Conservation (phyloP, 805 yeast genomes). For the Hanseniaspora guilliermondii region DNA sequence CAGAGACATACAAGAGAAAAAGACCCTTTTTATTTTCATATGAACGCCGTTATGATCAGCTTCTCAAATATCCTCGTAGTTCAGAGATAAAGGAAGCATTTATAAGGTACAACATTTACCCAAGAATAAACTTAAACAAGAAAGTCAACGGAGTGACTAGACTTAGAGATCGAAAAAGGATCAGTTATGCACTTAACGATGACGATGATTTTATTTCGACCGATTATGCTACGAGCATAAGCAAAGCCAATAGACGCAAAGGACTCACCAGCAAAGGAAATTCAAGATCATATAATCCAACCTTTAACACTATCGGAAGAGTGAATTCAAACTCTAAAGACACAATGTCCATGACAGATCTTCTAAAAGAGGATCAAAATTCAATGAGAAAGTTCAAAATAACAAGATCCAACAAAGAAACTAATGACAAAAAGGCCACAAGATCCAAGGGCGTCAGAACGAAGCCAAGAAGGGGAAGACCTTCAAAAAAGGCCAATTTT, state of each 20-base stretch:
- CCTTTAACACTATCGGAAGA: background rate
- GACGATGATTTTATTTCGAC: background rate
- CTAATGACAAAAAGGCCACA: background rate
- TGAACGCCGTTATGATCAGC: background rate
- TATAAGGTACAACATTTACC: background rate
- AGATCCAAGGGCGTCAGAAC: background rate
- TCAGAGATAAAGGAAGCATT: conserved; percentile 1
- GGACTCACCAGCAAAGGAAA: background rate
- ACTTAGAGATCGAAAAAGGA: background rate
- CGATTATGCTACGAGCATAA: background rate
- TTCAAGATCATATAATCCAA: background rate
- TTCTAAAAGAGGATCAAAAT: background rate
- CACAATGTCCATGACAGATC: background rate
- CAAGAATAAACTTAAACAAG: background rate
- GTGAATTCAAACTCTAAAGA: background rate
- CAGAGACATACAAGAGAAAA: background rate
- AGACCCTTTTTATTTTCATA: background rate
- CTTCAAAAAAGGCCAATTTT: background rate
- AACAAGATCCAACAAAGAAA: background rate
- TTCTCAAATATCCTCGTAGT: conserved; percentile 1
- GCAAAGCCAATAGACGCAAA: background rate
- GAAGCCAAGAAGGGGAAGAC: background rate
- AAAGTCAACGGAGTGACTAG: background rate
- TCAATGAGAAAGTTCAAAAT: background rate
- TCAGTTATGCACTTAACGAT: background rate